Evolutionary conservation across 305 asterid genomes (phyloP).

Genomic region (Fraxinus velutina): DNA sequence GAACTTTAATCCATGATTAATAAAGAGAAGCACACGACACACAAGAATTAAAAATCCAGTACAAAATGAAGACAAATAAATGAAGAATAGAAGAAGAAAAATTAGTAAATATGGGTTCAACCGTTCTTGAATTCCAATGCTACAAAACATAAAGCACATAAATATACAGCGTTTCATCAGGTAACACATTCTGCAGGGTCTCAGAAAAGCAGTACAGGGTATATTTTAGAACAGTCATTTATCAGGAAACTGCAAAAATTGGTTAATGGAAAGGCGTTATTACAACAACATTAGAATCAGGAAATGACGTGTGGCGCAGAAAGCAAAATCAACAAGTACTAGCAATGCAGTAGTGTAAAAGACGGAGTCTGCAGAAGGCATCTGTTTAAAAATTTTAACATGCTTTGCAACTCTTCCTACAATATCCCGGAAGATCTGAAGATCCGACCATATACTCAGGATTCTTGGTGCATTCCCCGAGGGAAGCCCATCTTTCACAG

Average conservation of each 20-base stretch:
- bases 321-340: constrained; percentile 12
- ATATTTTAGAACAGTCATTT: constrained; percentile 12
- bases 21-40: not conserved
- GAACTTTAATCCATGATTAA: not conserved
- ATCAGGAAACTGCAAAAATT: constrained; percentile 21
- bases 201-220: not conserved
- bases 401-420: constrained; percentile 85
- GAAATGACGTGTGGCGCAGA: constrained; percentile 9
- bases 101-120: not conserved
- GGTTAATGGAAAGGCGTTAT: constrained; percentile 6
- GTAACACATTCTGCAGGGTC: not conserved
- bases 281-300: constrained; percentile 19
- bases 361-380: constrained; percentile 5
- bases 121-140: not conserved
- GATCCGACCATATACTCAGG: constrained; percentile 89
- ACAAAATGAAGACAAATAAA: not conserved
- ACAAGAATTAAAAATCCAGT: not conserved
- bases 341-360: not conserved
- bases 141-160: not conserved
- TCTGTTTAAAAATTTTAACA: constrained; percentile 37
- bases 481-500: constrained; percentile 86
- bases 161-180: not conserved
- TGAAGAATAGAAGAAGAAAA: not conserved
- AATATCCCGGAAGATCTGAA: constrained; percentile 70
- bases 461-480: constrained; percentile 92